Evolutionary conservation across 495 filamentous ascomycete genomes (phyloP).

Genomic region (Penicillium salamii): DNA sequence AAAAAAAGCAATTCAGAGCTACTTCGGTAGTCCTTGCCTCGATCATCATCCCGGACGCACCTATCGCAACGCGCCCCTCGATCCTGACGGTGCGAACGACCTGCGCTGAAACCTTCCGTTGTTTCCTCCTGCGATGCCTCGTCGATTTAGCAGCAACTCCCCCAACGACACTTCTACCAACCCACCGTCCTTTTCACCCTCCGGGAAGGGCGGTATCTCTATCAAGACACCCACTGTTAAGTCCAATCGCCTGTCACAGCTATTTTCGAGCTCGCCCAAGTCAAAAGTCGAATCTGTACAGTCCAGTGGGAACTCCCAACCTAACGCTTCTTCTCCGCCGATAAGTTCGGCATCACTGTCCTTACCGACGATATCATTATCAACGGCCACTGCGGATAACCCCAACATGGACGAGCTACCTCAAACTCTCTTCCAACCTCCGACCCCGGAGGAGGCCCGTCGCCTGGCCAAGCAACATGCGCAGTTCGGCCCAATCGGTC

Average conservation of each 20-base stretch:
- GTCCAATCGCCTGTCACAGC: constrained; percentile 56
- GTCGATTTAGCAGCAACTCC: constrained; percentile 51
- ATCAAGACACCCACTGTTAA: constrained; percentile 59
- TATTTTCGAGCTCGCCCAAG: constrained; percentile 60
- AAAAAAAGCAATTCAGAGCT: neutral
- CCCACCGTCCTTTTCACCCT: constrained; percentile 42
- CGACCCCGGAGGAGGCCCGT: constrained; percentile 78
- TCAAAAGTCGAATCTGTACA: constrained; percentile 50
- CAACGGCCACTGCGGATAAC: constrained; percentile 80
- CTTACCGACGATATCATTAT: constrained; percentile 88
- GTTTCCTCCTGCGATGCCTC: constrained; percentile 53
- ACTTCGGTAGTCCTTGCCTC: constrained; percentile 21
- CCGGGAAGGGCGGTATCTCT: constrained; percentile 47
- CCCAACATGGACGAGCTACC: constrained; percentile 67
- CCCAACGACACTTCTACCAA: constrained; percentile 42
- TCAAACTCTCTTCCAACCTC: constrained; percentile 86
- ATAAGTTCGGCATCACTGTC: constrained; percentile 72
- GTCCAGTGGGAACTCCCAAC: constrained; percentile 51
- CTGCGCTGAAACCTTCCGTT: constrained; percentile 18
- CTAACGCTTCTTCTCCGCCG: constrained; percentile 51
- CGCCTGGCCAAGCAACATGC: constrained; percentile 75
- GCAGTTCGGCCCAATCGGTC: constrained; percentile 85
- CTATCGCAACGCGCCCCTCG: constrained; percentile 11
- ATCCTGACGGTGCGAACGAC: constrained; percentile 12
- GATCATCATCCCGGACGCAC: constrained; percentile 19